Conservation (phyloP, 2,329 filamentous ascomycete species). For the Colletotrichum magnum region DNA sequence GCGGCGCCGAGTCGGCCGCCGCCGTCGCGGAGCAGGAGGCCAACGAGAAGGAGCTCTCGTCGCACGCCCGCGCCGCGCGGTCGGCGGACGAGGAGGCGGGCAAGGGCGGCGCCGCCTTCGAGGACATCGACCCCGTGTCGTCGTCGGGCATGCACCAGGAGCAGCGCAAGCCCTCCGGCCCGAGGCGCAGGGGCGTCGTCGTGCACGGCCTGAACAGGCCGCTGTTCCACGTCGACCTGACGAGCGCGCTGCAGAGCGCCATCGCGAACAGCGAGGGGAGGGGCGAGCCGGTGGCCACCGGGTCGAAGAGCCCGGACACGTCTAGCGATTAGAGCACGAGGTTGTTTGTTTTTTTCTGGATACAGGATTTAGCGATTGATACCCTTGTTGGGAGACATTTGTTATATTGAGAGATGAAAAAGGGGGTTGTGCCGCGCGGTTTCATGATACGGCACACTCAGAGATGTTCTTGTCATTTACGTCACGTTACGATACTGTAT, state of each 20-base stretch:
- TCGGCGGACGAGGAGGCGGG: conserved; percentile 55
- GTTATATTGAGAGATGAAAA: conserved; percentile 6
- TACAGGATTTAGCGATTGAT: conserved; percentile 37
- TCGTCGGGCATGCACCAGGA: conserved; percentile 29
- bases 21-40: conserved; percentile 75
- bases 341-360: conserved; percentile 3
- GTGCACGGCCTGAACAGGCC: conserved; percentile 91
- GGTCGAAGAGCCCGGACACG: conserved; percentile 26
- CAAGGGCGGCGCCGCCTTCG: conserved; percentile 47
- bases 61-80: conserved; percentile 30
- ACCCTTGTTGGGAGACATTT: conserved; percentile 31
- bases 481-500: conserved; percentile 2
- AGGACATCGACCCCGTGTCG: conserved; percentile 49
- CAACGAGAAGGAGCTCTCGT: conserved; percentile 59
- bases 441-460: conserved; percentile 14
- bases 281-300: conserved; percentile 37
- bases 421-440: background rate
- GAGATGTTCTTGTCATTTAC: conserved; percentile 10
- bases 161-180: conserved; percentile 52
- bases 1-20: conserved; percentile 78
- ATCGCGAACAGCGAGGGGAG: conserved; percentile 81
- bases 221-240: conserved; percentile 94
- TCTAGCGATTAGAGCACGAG: conserved; percentile 23
- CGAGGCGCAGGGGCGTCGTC: conserved; percentile 69
- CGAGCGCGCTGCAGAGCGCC: conserved; percentile 88